Percentiles rank a stretch among this genome's conserved stretches.
Conservation (phyloP, 2,329 filamentous ascomycete genomes). For the Alternaria gaisen region DNA sequence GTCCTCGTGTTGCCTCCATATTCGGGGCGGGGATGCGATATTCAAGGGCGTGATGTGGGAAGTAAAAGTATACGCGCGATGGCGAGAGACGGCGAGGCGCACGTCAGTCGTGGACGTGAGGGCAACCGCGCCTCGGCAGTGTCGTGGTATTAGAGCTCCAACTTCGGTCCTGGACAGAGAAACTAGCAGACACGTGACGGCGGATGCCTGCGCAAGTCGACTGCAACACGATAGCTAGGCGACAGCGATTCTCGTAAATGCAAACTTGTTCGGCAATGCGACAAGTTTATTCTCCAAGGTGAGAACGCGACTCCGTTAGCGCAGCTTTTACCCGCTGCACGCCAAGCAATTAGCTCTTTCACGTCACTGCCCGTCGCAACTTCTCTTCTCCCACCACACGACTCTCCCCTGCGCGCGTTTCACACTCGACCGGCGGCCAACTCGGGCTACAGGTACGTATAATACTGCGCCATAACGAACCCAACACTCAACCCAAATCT, state of each 20-base stretch:
- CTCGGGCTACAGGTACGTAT: conserved; percentile 33
- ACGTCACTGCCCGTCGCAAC: conserved; percentile 23
- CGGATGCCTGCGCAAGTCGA: not conserved
- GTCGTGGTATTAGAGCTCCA: conserved; percentile 10
- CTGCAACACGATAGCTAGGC: not conserved
- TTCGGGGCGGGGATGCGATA: conserved; percentile 31
- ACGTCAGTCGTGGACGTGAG: conserved; percentile 4
- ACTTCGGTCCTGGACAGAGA: conserved; percentile 10
- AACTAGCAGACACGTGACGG: conserved; percentile 12
- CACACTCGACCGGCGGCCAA: conserved; percentile 22
- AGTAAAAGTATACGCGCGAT: not conserved
- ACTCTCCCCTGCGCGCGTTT: not conserved
- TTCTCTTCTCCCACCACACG: conserved; percentile 12
- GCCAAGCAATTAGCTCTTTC: conserved; percentile 30
- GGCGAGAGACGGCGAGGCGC: conserved; percentile 1
- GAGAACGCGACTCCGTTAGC: conserved; percentile 16
- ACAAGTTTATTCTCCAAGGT: not conserved
- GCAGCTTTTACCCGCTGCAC: conserved; percentile 28
- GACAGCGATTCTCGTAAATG: not conserved
- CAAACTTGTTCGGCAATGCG: conserved; percentile 2
- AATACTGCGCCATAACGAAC: conserved; percentile 20
- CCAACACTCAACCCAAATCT: conserved; percentile 30
- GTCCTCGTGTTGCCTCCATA: conserved; percentile 90
- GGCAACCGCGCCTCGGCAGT: conserved; percentile 11
- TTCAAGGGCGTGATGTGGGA: not conserved